Evolutionary conservation across 2,329 filamentous ascomycete species (phyloP), one percentile per base, ranked within the genome.

Genomic region (Simplicillium aogashimaense): DNA sequence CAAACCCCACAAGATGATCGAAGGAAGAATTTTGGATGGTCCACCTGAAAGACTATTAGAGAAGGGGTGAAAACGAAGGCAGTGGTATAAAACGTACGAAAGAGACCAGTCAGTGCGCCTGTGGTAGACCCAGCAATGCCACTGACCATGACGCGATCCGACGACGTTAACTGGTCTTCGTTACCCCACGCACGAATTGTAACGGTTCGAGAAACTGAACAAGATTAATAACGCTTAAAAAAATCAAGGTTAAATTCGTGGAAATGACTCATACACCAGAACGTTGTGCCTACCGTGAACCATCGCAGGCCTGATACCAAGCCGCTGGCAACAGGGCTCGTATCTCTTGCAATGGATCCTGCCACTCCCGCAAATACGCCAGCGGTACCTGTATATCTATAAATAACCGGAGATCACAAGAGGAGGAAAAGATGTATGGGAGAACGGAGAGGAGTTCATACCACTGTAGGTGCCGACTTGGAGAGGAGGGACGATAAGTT

Each of bases 251-350:
- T n/a, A n/a, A n/a, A n/a, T 1, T 14, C 3, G 17, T 41, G 20
- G 28, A 29, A 3, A 20, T 34, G 16, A 43, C 61, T n/a, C 76
- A 53, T 67, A 80, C 83, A 81, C 71, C 81, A 90, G 56, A 81
- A 95, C 13, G 77, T 83, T 36, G 74, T 77, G 29, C 86, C 86
- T 31, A 94, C 71, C 33, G 76, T 72, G 59, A 86, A 86, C 76
- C 86, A 95, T 63, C 94, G 87, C 32, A 86, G 67, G 14, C 86
- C 83, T 16, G 82, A 80, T 30, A 81, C 72, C 11, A 82, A 50
- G 1, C 86, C 81, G 61, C 87, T 90, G 7, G 90, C 61, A 3
- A 78, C 70, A 4, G 85, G 81, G 12, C 74, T 76, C 16, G 67
- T 70, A 14, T 82, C 81, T 43, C 78, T 74, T 36, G 89, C 59